Evolutionary conservation across 768 basidiomycete species (phyloP).

Genomic region (Russula virescens): DNA sequence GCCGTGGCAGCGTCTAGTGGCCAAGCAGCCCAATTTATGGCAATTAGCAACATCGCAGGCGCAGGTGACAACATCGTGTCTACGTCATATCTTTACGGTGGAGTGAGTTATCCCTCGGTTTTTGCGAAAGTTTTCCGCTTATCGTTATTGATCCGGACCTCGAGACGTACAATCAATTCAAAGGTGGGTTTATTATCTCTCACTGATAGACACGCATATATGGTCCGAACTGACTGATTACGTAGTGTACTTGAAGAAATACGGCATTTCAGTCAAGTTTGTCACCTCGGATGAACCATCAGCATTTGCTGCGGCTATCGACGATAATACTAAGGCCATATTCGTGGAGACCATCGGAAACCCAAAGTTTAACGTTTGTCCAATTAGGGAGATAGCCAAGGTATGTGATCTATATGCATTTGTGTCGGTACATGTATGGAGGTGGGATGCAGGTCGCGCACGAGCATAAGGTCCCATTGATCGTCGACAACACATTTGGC

Average conservation of each 20-base stretch:
- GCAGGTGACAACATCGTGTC: constrained; percentile 76
- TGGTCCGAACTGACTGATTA: neutral
- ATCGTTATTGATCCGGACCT: neutral
- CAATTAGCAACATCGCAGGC: constrained; percentile 39
- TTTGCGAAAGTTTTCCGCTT: neutral
- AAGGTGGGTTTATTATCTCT: constrained; percentile 34
- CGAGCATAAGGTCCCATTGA: constrained; percentile 27
- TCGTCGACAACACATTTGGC: constrained; percentile 79
- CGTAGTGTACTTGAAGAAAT: constrained; percentile 61
- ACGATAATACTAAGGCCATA: constrained; percentile 71
- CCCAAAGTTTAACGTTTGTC: constrained; percentile 63
- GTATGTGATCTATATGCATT: constrained; percentile 29
- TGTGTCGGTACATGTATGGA: neutral
- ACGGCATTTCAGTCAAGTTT: constrained; percentile 60
- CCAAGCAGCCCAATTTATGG: constrained; percentile 70
- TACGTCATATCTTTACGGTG: constrained; percentile 62
- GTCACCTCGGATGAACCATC: constrained; percentile 50
- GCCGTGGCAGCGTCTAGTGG: constrained; percentile 73
- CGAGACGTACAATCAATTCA: constrained; percentile 71
- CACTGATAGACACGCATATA: constrained; percentile 23
- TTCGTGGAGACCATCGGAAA: constrained; percentile 78
- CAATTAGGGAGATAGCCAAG: constrained; percentile 64
- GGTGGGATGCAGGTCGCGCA: constrained; percentile 52
- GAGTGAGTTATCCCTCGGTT: constrained; percentile 39
- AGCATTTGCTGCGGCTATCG: constrained; percentile 61